Conservation (phyloP, 495 filamentous ascomycete species). For the Penicillium goetzii region DNA sequence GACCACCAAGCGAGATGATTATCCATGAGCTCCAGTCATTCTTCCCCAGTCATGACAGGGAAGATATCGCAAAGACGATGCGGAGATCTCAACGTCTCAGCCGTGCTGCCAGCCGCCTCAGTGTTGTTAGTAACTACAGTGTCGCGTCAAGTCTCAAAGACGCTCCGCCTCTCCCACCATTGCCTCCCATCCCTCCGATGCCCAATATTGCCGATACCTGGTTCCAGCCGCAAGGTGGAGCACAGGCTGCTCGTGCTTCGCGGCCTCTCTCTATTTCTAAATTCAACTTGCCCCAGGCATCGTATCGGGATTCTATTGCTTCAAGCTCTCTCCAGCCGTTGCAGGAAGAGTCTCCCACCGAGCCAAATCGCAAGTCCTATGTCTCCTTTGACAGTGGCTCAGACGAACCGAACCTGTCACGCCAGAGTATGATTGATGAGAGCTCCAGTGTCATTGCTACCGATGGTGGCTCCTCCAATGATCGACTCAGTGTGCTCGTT, state of each 20-base stretch:
- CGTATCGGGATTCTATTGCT: conserved; percentile 82
- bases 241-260: conserved; percentile 46
- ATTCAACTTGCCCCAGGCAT: conserved; percentile 59
- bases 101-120: conserved; percentile 86
- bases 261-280: conserved; percentile 67
- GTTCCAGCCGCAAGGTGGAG: conserved; percentile 65
- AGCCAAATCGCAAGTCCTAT: conserved; percentile 92
- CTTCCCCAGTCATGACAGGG: conserved; percentile 91
- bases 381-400: conserved; percentile 91
- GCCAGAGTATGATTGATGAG: conserved; percentile 84
- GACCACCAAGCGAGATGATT: conserved; percentile 96
- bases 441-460: conserved; percentile 70
- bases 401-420: conserved; percentile 70
- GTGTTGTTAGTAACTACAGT: conserved; percentile 91
- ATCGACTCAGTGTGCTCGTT: conserved; percentile 63
- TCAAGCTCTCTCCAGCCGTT: conserved; percentile 86
- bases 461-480: conserved; percentile 68
- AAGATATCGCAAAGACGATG: conserved; percentile 92
- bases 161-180: conserved; percentile 37
- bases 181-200: conserved; percentile 74
- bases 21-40: conserved; percentile 93
- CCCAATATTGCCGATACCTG: conserved; percentile 96
- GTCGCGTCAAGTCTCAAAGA: conserved; percentile 88
- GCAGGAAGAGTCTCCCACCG: conserved; percentile 88
- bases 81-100: conserved; percentile 88